Percentiles rank a stretch among this genome's conserved stretches.
These are phyloP conservation scores for Fusarium sp. DNA, from an alignment of 2,329 filamentous ascomycete genomes.

Conservation along the genomic window DNA sequence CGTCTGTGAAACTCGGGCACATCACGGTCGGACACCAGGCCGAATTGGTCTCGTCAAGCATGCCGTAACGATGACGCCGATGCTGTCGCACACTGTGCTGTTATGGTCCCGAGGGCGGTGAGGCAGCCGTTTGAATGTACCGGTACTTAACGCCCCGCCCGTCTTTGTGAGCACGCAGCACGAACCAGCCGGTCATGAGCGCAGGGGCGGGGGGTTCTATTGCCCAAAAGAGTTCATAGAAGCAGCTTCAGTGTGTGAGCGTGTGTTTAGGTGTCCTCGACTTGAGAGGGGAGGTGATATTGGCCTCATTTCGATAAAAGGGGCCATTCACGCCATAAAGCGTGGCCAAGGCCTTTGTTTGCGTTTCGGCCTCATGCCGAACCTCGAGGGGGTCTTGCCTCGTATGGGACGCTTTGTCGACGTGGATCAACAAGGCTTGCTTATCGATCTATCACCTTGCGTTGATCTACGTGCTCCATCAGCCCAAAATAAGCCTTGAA, in stretches of 20 bases:
- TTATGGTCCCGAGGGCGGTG: constrained; percentile 18
- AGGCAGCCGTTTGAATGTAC: constrained; percentile 23
- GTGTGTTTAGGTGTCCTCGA: background rate
- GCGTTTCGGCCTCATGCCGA: constrained; percentile 1
- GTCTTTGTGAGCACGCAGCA: constrained; percentile 29
- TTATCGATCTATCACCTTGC: constrained; percentile 29
- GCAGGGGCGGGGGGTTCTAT: constrained; percentile 32
- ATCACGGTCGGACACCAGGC: background rate
- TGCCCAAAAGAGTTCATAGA: constrained; percentile 33
- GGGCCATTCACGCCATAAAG: background rate
- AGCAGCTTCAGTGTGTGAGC: background rate
- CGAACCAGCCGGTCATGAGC: constrained; percentile 41
- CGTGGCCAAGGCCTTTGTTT: constrained; percentile 3
- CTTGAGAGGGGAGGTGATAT: background rate
- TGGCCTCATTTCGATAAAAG: constrained; percentile 1
- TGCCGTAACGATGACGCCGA: constrained; percentile 36
- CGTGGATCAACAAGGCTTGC: constrained; percentile 21
- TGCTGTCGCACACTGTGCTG: constrained; percentile 34
- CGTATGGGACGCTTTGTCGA: background rate
- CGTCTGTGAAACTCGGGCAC: constrained; percentile 2
- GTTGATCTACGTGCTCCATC: constrained; percentile 17
- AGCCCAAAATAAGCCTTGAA: background rate
- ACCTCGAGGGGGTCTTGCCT: background rate
- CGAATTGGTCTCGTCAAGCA: constrained; percentile 1
- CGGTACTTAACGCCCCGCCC: constrained; percentile 32